Base-by-base conservation (phyloP, 306 rosid species). In the Neltuma alba region DNA sequence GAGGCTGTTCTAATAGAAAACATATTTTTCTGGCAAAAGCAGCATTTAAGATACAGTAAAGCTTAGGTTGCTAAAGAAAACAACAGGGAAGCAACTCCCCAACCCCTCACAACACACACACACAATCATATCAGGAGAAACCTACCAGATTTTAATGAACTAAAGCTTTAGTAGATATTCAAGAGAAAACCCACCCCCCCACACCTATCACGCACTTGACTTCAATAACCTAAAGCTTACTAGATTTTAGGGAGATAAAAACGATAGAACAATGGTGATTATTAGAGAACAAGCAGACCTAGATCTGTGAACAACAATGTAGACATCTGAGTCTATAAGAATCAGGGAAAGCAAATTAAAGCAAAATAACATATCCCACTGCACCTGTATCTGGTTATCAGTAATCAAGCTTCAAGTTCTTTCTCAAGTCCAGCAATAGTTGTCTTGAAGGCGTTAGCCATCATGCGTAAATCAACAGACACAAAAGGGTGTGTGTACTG, bases 371-470 rank as follows among this genome's bases (percentile, higher is more conserved):
- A 79, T 61, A 70, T 76, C 21, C 41, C 25, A 88, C 42, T 78
- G 31, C 31, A 93, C 99, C 99, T 96, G 99, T 86, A 96, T 89
- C 84, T 93, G 99, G 80, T 96, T 87, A 76, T 90, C 94, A 14
- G 97, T 93, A 80, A 96, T 96, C 88, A 96, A 82, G 97, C 92
- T 87, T 96, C 99, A 15, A 96, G 97, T 88, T 96, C 99, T 87
- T 96, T 96, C 91, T 89, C 92, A 64, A 96, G 89, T 82, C 96
- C 99, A 5, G 87, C 77, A 83, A 93, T 90, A 68, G 90, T 92
- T 72, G 98, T 96, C 88, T 91, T 96, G 90, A 96, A 96, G 80
- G 99, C 99, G 89, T 86, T 83, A 38, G 98, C 99, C 99, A 96
- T 96, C 97, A 87, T 90, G 72, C 80, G 76, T 72, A 96, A 77